Evolutionary conservation across 1,284 basidiomycete genomes (phyloP).

Genomic region (Uromyces viciae-fabae): DNA sequence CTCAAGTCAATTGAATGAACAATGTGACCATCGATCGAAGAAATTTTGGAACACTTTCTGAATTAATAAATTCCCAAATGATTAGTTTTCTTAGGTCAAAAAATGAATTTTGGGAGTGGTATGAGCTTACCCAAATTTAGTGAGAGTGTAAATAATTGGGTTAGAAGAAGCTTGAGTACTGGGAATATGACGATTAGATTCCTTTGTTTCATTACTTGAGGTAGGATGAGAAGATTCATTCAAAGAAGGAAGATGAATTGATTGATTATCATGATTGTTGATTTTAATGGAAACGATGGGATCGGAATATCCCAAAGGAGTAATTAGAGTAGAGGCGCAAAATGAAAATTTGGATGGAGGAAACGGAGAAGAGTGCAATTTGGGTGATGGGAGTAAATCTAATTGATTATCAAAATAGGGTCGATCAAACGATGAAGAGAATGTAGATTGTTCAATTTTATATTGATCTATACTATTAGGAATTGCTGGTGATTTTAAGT

Average conservation of each 20-base stretch:
- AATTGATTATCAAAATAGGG: too few species aligned
- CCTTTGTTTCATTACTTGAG: background rate
- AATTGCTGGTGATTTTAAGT: background rate
- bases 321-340: slow-evolving; percentile 12
- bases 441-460: background rate
- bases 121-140: slow-evolving; percentile 17
- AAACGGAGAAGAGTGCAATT: background rate
- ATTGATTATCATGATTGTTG: background rate
- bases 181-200: background rate
- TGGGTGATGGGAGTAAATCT: background rate
- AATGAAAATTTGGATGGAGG: background rate
- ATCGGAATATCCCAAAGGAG: slow-evolving; percentile 11
- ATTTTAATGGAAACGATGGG: slow-evolving; percentile 12
- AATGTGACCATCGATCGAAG: slow-evolving; percentile 35
- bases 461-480: too few species aligned
- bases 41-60: slow-evolving; percentile 42
- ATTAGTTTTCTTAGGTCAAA: background rate
- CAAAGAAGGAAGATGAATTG: background rate
- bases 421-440: background rate
- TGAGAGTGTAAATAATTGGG: background rate
- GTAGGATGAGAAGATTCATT: slow-evolving; percentile 6
- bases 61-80: background rate
- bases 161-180: background rate
- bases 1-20: slow-evolving; percentile 18
- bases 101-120: background rate